Evolutionary conservation across 179 eudicot genomes (phyloP).

Genomic region (Vitellaria paradoxa): DNA sequence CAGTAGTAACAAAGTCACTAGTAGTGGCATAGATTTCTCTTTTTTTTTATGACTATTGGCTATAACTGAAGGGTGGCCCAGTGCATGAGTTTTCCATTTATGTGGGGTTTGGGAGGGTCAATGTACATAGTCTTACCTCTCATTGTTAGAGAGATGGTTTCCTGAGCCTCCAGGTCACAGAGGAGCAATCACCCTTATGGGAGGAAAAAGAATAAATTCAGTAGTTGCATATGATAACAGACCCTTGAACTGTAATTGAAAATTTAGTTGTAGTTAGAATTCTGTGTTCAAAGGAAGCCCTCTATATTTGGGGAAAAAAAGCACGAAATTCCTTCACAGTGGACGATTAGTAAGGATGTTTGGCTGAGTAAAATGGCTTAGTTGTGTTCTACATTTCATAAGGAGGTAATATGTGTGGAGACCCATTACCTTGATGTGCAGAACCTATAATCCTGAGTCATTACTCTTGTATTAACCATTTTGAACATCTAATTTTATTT

Average conservation of each 20-base stretch:
- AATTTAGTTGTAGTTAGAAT: not conserved
- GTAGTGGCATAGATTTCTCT: not conserved
- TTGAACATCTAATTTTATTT: constrained; percentile 3
- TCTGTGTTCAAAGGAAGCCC: not conserved
- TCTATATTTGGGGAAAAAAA: not conserved
- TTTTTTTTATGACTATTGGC: not conserved
- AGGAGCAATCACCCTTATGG: too few species aligned
- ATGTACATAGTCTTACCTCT: too few species aligned
- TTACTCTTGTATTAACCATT: not conserved
- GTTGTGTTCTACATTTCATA: not conserved
- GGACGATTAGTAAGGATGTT: not conserved
- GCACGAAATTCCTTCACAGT: not conserved
- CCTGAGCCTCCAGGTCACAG: too few species aligned
- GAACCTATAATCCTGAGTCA: too few species aligned
- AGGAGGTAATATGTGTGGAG: too few species aligned
- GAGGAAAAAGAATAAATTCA: not conserved
- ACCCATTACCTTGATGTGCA: not conserved
- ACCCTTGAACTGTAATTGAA: not conserved
- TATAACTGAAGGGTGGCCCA: too few species aligned
- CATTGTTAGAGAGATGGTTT: too few species aligned
- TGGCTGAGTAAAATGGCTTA: not conserved
- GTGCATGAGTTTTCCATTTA: too few species aligned
- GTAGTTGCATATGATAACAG: not conserved
- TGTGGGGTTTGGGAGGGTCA: too few species aligned
- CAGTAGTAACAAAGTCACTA: not conserved